A percentile compares a stretch with the other conserved stretches of the same genome.
phyloP scores from a whole-genome alignment of 1,139 yeast genomes.

The Scheffersomyces segobiensis region DNA sequence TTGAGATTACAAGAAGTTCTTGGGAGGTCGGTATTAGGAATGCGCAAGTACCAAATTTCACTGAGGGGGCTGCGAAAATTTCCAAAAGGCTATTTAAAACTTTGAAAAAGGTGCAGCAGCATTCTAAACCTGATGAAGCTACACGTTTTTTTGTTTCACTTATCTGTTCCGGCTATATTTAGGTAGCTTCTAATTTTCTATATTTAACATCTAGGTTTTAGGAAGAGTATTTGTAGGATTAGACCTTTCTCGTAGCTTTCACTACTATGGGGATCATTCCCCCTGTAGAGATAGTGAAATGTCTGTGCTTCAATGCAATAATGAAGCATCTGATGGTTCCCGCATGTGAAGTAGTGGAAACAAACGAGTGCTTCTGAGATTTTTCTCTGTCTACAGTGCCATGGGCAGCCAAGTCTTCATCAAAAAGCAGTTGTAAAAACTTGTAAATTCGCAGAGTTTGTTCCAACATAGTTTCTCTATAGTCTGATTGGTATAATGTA shows the following conservation, averaged over 20 bases:
- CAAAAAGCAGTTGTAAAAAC: constrained; percentile 21
- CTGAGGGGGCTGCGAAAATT: not conserved
- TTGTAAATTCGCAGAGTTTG: constrained; percentile 20
- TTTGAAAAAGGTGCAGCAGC: too few species aligned
- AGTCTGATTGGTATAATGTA: constrained; percentile 12
- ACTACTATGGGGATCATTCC: constrained; percentile 32
- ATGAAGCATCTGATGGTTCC: constrained; percentile 25
- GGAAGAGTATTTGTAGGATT: not conserved
- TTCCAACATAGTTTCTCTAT: constrained; percentile 20
- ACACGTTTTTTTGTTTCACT: not conserved
- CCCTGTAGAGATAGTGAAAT: constrained; percentile 29
- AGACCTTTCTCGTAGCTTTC: constrained; percentile 17
- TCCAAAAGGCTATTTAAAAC: not conserved
- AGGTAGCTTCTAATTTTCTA: not conserved
- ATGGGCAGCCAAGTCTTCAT: constrained; percentile 16
- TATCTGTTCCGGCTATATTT: not conserved
- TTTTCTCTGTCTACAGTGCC: constrained; percentile 13
- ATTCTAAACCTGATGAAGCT: too few species aligned
- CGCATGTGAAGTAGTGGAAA: constrained; percentile 28
- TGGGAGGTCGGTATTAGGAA: not conserved
- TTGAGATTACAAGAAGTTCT: not conserved
- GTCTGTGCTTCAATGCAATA: constrained; percentile 23
- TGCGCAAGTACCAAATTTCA: not conserved
- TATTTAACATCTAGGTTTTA: not conserved
- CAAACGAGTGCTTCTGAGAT: constrained; percentile 14